phyloP scores from a whole-genome alignment of 352 stramenopile species.

The Detonula confervacea region DNA sequence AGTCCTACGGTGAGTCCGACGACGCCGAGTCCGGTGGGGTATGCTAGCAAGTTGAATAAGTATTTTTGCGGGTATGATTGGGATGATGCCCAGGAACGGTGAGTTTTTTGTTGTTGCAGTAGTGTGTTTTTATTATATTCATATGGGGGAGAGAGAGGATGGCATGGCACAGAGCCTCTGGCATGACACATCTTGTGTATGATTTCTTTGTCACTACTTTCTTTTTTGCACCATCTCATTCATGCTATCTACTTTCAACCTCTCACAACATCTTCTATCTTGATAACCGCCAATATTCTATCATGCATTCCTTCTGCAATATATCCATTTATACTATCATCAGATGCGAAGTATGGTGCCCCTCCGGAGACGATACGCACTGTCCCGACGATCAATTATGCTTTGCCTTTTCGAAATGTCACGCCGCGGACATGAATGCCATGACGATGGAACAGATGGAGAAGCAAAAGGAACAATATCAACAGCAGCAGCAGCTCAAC shows the following conservation, averaged over 20 bases:
- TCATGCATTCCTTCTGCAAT: too few relatives aligned
- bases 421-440: constrained; percentile 54
- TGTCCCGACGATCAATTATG: constrained; percentile 60
- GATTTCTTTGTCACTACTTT: too few relatives aligned
- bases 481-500: constrained; percentile 12
- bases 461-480: constrained; percentile 23
- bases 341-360: constrained; percentile 65
- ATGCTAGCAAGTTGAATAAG: constrained; percentile 62
- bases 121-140: too few relatives aligned
- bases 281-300: too few relatives aligned
- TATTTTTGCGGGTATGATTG: constrained; percentile 69
- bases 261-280: too few relatives aligned
- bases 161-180: too few relatives aligned
- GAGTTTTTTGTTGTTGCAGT: not conserved
- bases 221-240: too few relatives aligned
- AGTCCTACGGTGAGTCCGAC: constrained; percentile 52
- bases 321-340: not conserved
- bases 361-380: constrained; percentile 58
- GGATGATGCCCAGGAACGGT: constrained; percentile 55
- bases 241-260: too few relatives aligned
- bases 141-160: too few relatives aligned
- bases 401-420: constrained; percentile 60
- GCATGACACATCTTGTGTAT: too few relatives aligned
- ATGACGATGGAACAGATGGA: constrained; percentile 56
- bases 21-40: constrained; percentile 52